Base-by-base conservation (phyloP, 768 basidiomycete species). In the Mycena indigotica region DNA sequence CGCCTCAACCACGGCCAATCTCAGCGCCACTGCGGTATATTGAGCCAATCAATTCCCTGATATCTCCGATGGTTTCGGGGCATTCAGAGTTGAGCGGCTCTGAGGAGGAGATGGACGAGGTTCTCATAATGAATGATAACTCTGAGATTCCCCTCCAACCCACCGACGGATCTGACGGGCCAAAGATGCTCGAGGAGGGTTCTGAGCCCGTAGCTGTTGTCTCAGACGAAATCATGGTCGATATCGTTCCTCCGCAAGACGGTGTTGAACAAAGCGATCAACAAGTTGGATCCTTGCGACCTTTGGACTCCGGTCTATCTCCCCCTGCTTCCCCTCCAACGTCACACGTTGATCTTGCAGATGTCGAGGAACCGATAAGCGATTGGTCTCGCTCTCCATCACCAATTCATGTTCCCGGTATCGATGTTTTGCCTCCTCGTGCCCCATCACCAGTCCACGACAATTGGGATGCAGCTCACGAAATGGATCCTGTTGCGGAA, bases 401-500 rank as follows among this genome's bases (percentile, higher is more conserved):
- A 10, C 75, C 74, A 16, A 38, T 38, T n/a, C 35, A 38, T 38
- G 60, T 58, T 29, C 67, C 41, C 46, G 64, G 55, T 6, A 54
- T 67, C 6, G 57, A 63, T 8, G 50, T 63, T 49, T 56, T 57
- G 2, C 66, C 70, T 50, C 66, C 65, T 2, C 68, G 49, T 45
- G 65, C 67, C 23, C 72, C 70, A 17, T 58, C 53, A 13, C 65
- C 63, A 6, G 61, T 60, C 12, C 51, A 55, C 23, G 81, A 80
- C 40, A 79, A 84, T 21, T 93, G 88, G 82, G 93, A 95, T 62
- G 87, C 88, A 1, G 89, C 87, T n/a, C 81, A 92, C 28, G 93
- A 95, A 70, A 90, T 94, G 79, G 88, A 91, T 63, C 77, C 83
- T 2, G 82, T 83, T 40, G 86, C 82, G 0, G 91, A 95, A 71